These are phyloP conservation scores for Acacia confusa DNA, from an alignment of 306 rosid genomes.

Conservation along the genomic window DNA sequence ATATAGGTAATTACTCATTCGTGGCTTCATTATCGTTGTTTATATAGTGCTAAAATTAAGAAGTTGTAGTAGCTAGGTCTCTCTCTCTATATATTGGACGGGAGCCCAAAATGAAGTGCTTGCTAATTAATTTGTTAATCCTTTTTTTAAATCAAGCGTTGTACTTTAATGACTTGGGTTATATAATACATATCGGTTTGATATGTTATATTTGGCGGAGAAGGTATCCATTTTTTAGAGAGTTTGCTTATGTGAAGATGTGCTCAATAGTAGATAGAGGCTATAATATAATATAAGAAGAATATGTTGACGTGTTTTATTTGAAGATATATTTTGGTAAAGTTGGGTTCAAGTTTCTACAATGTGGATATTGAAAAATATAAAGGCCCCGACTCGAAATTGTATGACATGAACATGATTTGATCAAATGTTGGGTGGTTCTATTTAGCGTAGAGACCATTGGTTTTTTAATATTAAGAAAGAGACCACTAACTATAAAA, in stretches of 20 bases:
- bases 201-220: constrained; percentile 22
- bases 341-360: constrained; percentile 36
- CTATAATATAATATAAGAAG: neutral
- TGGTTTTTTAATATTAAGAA: constrained; percentile 22
- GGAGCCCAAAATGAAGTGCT: constrained; percentile 34
- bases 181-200: constrained; percentile 6
- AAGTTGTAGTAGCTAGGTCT: constrained; percentile 23
- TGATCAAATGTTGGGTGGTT: constrained; percentile 34
- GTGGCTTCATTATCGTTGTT: neutral
- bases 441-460: neutral
- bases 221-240: neutral
- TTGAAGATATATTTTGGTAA: constrained; percentile 35
- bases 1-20: neutral
- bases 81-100: constrained; percentile 30
- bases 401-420: constrained; percentile 41
- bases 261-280: neutral
- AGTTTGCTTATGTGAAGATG: neutral
- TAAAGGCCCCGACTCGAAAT: constrained; percentile 11
- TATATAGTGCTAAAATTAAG: constrained; percentile 34
- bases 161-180: constrained; percentile 26
- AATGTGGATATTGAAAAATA: constrained; percentile 2
- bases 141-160: neutral
- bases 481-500: constrained; percentile 32
- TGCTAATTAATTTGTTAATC: constrained; percentile 23
- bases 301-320: constrained; percentile 14